Evolutionary conservation across 805 yeast species (phyloP).

Genomic region (Metschnikowia arizonensis): DNA sequence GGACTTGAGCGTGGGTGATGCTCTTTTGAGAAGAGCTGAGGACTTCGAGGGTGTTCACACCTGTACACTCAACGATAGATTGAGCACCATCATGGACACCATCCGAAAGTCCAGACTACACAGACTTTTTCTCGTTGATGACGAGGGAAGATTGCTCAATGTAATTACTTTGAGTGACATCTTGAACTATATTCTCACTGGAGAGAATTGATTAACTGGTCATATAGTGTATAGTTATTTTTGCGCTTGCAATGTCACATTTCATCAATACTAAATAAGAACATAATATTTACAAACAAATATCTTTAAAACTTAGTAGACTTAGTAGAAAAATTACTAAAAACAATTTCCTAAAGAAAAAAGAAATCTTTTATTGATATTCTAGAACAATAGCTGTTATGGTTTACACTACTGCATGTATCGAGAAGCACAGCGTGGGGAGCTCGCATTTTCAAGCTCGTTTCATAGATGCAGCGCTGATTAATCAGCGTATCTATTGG

Average conservation of each 20-base stretch:
- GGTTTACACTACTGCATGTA: neutral
- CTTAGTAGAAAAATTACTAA: too few species aligned
- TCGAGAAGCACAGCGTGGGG: neutral
- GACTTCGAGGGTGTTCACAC: constrained; percentile 98
- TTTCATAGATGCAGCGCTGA: neutral
- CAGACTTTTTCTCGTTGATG: constrained; percentile 87
- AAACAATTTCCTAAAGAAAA: too few species aligned
- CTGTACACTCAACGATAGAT: constrained; percentile 80
- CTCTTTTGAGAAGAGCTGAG: constrained; percentile 86
- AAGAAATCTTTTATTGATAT: too few species aligned
- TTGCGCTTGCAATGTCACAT: neutral
- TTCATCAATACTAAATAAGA: too few species aligned
- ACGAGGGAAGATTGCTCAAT: constrained; percentile 69
- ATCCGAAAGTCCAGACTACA: constrained; percentile 88
- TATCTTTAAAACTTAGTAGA: too few species aligned
- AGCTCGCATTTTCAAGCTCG: constrained; percentile 1
- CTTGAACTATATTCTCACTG: constrained; percentile 72
- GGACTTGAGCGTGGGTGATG: constrained; percentile 91
- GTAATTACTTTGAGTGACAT: constrained; percentile 91
- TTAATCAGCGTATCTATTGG: constrained; percentile 4
- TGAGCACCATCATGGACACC: constrained; percentile 88
- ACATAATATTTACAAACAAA: too few species aligned
- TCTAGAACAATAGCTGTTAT: neutral
- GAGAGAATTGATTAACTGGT: constrained; percentile 35
- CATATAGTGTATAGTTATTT: neutral